These are phyloP conservation scores for Stachybotrys echinatus DNA, from an alignment of 2,329 filamentous ascomycete genomes.

Conservation along the genomic window DNA sequence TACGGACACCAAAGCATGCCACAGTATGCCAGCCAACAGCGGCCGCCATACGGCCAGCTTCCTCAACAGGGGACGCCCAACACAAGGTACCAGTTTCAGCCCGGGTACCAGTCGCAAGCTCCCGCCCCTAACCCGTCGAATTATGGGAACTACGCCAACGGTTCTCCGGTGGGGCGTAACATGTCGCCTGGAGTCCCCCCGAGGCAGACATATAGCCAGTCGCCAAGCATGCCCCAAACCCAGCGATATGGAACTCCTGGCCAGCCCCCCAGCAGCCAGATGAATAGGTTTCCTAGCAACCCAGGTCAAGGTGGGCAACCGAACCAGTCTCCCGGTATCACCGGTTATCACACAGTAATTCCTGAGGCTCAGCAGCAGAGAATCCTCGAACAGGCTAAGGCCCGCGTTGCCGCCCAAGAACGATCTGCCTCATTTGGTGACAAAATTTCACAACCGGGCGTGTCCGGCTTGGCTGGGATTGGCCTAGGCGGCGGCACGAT, in stretches of 20 bases:
- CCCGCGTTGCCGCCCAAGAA: conserved; percentile 39
- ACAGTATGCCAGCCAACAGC: conserved; percentile 41
- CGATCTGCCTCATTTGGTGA: conserved; percentile 33
- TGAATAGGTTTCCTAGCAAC: conserved; percentile 27
- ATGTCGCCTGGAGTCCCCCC: conserved; percentile 39
- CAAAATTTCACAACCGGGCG: conserved; percentile 42
- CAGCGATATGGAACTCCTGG: conserved; percentile 25
- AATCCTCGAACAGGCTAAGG: conserved; percentile 46
- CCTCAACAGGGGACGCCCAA: conserved; percentile 33
- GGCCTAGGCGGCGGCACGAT: conserved; percentile 22
- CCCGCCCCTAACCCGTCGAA: conserved; percentile 29
- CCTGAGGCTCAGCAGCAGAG: conserved; percentile 44
- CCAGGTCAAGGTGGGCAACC: conserved; percentile 20
- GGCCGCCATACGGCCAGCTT: conserved; percentile 37
- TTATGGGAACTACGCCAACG: conserved; percentile 37
- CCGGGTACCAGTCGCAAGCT: conserved; percentile 29
- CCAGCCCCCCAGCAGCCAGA: conserved; percentile 21
- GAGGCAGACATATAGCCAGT: conserved; percentile 31
- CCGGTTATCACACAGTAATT: conserved; percentile 45
- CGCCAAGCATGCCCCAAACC: conserved; percentile 28
- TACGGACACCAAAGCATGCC: conserved; percentile 47
- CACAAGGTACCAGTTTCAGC: conserved; percentile 36
- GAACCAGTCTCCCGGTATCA: conserved; percentile 30
- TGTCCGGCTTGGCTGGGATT: conserved; percentile 30
- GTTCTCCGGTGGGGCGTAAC: conserved; percentile 33